Evolutionary conservation across 305 asterid genomes (phyloP).

Genomic region (Solanum hybrid): DNA sequence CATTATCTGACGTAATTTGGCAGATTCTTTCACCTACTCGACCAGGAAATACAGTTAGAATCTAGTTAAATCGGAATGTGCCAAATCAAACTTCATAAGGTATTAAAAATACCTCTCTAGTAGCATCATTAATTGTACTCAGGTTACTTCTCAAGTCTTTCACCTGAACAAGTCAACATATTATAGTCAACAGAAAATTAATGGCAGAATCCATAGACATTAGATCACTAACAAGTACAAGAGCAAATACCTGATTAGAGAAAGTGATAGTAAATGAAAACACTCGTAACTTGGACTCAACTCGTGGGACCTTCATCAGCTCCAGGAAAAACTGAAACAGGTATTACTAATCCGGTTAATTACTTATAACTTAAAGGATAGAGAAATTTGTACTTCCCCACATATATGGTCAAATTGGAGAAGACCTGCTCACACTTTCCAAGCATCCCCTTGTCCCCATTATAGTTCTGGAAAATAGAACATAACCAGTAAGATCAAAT

Average conservation of each 20-base stretch:
- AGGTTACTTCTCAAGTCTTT: constrained; percentile 67
- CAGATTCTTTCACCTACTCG: constrained; percentile 80
- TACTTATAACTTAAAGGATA: not conserved
- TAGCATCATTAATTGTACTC: constrained; percentile 71
- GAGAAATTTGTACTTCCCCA: constrained; percentile 11
- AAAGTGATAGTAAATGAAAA: constrained; percentile 89
- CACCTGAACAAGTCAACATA: constrained; percentile 47
- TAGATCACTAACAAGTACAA: constrained; percentile 4
- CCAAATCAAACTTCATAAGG: constrained; percentile 11
- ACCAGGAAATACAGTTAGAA: constrained; percentile 17
- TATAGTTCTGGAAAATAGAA: constrained; percentile 63
- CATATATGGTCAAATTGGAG: constrained; percentile 12
- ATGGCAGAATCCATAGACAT: not conserved
- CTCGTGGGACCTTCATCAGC: constrained; percentile 98
- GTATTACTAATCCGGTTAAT: constrained; percentile 10
- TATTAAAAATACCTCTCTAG: constrained; percentile 63
- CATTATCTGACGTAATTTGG: constrained; percentile 87
- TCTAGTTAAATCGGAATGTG: constrained; percentile 8
- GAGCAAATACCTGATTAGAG: constrained; percentile 63
- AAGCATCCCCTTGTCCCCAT: constrained; percentile 84
- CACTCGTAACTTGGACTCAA: constrained; percentile 93
- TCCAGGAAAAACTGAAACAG: constrained; percentile 85
- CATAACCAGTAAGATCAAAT: not conserved
- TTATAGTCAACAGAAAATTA: constrained; percentile 10
- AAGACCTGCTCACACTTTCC: constrained; percentile 98